Percentiles rank a stretch among this genome's conserved stretches.
Conservation (phyloP, 208 protist species). For the Trypanosoma melophagium region DNA sequence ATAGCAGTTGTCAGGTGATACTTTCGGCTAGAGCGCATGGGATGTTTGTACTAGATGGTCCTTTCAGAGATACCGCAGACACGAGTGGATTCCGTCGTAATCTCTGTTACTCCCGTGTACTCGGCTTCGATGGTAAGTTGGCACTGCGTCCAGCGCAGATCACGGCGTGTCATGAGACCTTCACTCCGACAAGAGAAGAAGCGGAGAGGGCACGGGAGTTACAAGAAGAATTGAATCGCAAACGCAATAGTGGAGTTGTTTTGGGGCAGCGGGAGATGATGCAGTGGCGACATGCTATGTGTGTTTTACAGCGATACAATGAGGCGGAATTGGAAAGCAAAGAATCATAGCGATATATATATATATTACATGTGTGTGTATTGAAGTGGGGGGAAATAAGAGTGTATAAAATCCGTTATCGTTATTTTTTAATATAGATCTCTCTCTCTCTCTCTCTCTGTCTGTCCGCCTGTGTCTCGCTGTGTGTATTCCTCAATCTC, state of each 20-base stretch:
- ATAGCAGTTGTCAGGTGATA: slow-evolving; percentile 62
- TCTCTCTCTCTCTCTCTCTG: slow-evolving; percentile 2
- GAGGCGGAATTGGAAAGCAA: slow-evolving; percentile 10
- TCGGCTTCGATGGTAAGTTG: slow-evolving; percentile 86
- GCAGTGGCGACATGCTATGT: slow-evolving; percentile 19
- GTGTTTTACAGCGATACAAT: slow-evolving; percentile 13
- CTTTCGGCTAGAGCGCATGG: slow-evolving; percentile 54
- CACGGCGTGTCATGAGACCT: slow-evolving; percentile 57
- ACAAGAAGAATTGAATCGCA: not conserved
- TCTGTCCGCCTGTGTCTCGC: not conserved
- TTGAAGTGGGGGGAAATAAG: too few species aligned
- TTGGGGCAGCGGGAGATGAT: slow-evolving; percentile 38
- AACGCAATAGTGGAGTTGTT: slow-evolving; percentile 29
- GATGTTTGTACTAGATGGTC: slow-evolving; percentile 74
- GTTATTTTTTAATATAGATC: not conserved
- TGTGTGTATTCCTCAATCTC: slow-evolving; percentile 1
- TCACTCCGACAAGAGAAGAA: slow-evolving; percentile 52
- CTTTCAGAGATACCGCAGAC: slow-evolving; percentile 78
- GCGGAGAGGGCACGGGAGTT: slow-evolving; percentile 67
- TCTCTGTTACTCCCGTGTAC: slow-evolving; percentile 40
- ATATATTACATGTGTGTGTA: not conserved
- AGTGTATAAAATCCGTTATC: not conserved
- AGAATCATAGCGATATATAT: not conserved
- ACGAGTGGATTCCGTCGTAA: slow-evolving; percentile 57
- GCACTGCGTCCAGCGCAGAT: slow-evolving; percentile 75